Evolutionary conservation across 768 basidiomycete genomes (phyloP).

Genomic region (Trametes sanguinea): DNA sequence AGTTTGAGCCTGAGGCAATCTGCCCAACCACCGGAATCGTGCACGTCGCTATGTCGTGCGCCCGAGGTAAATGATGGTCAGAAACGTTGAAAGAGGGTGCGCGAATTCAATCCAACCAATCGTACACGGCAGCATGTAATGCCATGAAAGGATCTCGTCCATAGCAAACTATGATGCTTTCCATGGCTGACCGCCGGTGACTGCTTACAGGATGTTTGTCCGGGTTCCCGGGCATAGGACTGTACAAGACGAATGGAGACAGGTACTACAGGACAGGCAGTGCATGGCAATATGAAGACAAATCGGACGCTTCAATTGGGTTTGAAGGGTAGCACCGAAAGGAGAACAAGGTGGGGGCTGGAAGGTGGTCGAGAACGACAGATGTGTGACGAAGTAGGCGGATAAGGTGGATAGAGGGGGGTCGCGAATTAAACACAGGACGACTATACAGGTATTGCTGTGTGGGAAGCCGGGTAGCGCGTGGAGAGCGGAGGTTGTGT

Average conservation of each 20-base stretch:
- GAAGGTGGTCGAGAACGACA: not conserved
- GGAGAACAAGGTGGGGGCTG: not conserved
- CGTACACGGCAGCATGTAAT: too few relatives aligned
- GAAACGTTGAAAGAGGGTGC: too few relatives aligned
- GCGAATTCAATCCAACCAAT: too few relatives aligned
- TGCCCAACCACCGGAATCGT: too few relatives aligned
- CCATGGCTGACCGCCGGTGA: too few relatives aligned
- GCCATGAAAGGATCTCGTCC: too few relatives aligned
- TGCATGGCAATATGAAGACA: not conserved
- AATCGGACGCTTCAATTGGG: not conserved
- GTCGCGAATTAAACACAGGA: not conserved
- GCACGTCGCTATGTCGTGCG: too few relatives aligned
- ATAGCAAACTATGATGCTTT: too few relatives aligned
- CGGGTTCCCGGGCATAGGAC: not conserved
- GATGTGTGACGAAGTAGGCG: not conserved
- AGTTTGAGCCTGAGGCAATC: too few relatives aligned
- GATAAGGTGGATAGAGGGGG: not conserved
- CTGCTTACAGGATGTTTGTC: not conserved
- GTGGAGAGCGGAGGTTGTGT: conserved; percentile 1
- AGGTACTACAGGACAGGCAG: not conserved
- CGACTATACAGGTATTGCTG: not conserved
- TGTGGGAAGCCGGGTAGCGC: not conserved
- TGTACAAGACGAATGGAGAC: not conserved
- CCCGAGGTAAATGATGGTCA: too few relatives aligned
- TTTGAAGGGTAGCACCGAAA: not conserved